Evolutionary conservation across 768 basidiomycete species (phyloP).

Genomic region (Exidia glandulosa): DNA sequence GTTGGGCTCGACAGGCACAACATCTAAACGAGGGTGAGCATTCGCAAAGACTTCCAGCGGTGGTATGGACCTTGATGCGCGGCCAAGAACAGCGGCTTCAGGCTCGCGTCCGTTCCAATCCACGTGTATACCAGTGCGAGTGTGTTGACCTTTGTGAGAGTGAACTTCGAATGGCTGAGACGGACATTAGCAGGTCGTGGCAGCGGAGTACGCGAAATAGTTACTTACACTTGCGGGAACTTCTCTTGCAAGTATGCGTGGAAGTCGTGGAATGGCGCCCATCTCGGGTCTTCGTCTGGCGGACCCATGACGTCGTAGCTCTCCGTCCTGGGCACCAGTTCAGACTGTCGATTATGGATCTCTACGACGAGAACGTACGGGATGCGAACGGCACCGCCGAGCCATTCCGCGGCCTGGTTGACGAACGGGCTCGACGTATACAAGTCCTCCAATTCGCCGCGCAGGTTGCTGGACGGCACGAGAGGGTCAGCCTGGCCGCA

Average conservation of each 20-base stretch:
- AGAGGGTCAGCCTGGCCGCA: background rate
- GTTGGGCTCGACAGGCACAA: conserved; percentile 23
- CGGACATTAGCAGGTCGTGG: conserved; percentile 2
- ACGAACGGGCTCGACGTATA: conserved; percentile 29
- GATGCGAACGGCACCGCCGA: conserved; percentile 36
- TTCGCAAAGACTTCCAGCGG: too few relatives aligned
- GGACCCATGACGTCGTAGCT: conserved; percentile 38
- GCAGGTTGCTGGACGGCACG: conserved; percentile 10
- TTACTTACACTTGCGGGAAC: conserved; percentile 50
- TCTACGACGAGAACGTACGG: conserved; percentile 12
- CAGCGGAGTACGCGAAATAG: too few relatives aligned
- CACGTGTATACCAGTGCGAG: conserved; percentile 28
- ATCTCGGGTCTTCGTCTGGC: conserved; percentile 38
- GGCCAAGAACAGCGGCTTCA: conserved; percentile 24
- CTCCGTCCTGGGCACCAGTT: conserved; percentile 33
- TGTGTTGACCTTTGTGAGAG: conserved; percentile 26
- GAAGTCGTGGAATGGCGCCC: conserved; percentile 42
- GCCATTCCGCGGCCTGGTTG: conserved; percentile 31
- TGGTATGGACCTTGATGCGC: conserved; percentile 12
- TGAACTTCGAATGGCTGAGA: conserved; percentile 17
- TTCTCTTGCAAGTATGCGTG: conserved; percentile 44
- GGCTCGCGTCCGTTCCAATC: conserved; percentile 19
- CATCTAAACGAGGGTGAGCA: background rate
- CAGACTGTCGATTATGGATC: conserved; percentile 13
- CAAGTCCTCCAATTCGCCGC: conserved; percentile 19